Percentiles rank a stretch among this genome's conserved stretches.
phyloP scores from a whole-genome alignment of 2,329 filamentous ascomycete species.

The Colletotrichum simmondsii region DNA sequence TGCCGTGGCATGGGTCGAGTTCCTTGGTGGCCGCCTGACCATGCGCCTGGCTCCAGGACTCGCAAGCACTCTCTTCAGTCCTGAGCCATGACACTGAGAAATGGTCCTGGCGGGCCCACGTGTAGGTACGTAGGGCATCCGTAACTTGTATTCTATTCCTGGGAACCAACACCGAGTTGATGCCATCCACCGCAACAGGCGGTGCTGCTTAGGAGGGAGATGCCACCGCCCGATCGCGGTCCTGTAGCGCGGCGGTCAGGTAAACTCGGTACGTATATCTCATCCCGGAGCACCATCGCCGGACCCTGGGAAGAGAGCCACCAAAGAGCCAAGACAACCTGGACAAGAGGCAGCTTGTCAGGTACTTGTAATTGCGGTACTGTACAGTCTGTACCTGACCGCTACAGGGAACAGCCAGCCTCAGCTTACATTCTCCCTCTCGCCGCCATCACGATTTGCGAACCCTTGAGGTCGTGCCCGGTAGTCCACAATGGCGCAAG shows the following conservation, averaged over 20 bases:
- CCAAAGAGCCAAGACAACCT: background rate
- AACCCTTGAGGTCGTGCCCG: slow-evolving; percentile 13
- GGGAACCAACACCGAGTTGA: background rate
- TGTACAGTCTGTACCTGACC: slow-evolving; percentile 7
- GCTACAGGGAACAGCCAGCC: slow-evolving; percentile 21
- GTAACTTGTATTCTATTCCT: background rate
- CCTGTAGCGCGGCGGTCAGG: slow-evolving; percentile 18
- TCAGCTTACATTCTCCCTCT: background rate
- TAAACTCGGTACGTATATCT: slow-evolving; percentile 1
- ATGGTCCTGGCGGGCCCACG: background rate
- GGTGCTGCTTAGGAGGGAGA: background rate
- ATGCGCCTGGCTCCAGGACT: slow-evolving; percentile 9
- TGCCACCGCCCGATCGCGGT: slow-evolving; percentile 3
- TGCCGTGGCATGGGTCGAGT: background rate
- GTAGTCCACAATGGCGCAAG: slow-evolving; percentile 30
- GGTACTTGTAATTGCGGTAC: background rate
- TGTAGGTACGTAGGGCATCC: background rate
- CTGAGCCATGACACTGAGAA: background rate
- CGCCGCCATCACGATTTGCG: slow-evolving; percentile 18
- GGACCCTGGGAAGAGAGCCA: background rate
- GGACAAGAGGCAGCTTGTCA: background rate
- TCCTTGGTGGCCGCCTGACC: background rate
- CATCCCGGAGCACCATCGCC: background rate
- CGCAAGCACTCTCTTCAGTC: background rate
- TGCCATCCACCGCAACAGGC: background rate